A percentile compares a stretch with the other conserved stretches of the same genome.
phyloP scores from a whole-genome alignment of 106 monocot species.

The Dendrobium huoshanense region DNA sequence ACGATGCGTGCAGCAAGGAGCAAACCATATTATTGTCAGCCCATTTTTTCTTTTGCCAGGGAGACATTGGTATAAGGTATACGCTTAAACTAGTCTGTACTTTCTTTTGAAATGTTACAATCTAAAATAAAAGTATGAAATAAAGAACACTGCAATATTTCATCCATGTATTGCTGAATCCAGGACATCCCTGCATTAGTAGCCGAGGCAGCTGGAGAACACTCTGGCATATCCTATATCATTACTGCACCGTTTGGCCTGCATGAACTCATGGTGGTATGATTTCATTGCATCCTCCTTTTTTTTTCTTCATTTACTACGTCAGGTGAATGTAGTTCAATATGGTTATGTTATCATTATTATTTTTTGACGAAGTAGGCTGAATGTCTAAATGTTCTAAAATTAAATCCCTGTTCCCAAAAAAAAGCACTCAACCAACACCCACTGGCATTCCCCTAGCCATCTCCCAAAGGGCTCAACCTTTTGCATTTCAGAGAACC shows the following conservation, averaged over 20 bases:
- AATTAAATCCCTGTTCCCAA: background rate
- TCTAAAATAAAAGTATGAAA: background rate
- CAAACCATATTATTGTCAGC: conserved; percentile 71
- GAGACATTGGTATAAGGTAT: conserved; percentile 80
- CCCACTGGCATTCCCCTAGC: background rate
- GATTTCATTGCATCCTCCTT: conserved; percentile 1
- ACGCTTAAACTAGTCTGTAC: background rate
- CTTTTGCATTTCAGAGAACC: background rate
- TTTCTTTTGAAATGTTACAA: background rate
- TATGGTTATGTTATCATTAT: background rate
- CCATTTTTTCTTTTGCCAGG: conserved; percentile 97
- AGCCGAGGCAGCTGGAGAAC: conserved; percentile 70
- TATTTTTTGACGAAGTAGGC: background rate
- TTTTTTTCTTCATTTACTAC: background rate
- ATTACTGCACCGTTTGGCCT: conserved; percentile 86
- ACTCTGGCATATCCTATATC: conserved; percentile 68
- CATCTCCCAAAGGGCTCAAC: background rate
- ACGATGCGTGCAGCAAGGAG: conserved; percentile 67
- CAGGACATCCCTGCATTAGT: conserved; percentile 84
- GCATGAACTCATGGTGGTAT: conserved; percentile 91
- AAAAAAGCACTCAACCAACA: background rate
- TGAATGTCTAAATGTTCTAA: background rate
- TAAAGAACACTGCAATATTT: background rate
- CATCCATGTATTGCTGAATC: background rate
- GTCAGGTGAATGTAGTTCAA: background rate